Evolutionary conservation across 306 rosid genomes (phyloP).

Genomic region (Dalbergia cochinchinensis): DNA sequence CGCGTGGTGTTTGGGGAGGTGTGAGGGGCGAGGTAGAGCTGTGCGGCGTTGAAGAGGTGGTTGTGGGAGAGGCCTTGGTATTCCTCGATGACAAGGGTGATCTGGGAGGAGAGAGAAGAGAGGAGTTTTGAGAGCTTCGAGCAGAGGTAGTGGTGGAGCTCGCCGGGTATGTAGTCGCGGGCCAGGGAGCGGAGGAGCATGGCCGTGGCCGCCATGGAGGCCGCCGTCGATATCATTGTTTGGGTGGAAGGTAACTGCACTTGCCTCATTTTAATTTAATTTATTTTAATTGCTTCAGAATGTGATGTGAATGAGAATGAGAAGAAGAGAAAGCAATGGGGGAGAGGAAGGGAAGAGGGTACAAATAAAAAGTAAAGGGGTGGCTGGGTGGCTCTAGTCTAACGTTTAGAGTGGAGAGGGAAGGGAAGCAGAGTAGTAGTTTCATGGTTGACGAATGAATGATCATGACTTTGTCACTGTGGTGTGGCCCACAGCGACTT

Average conservation of each 20-base stretch:
- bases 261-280: neutral
- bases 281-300: too few species aligned
- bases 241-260: conserved; percentile 47
- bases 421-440: too few species aligned
- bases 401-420: too few species aligned
- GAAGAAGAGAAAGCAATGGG: neutral
- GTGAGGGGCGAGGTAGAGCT: conserved; percentile 46
- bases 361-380: too few species aligned
- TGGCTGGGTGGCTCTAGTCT: too few species aligned
- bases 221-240: conserved; percentile 45
- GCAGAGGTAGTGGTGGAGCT: conserved; percentile 36
- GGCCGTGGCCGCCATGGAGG: conserved; percentile 48
- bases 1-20: conserved; percentile 31
- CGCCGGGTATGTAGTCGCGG: conserved; percentile 46
- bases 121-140: conserved; percentile 9
- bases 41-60: conserved; percentile 51
- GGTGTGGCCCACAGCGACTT: too few species aligned
- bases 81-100: conserved; percentile 52
- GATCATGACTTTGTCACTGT: too few species aligned
- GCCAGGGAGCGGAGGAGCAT: conserved; percentile 51
- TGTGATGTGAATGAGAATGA: too few species aligned
- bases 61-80: conserved; percentile 44
- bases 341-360: neutral
- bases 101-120: conserved; percentile 38
- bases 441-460: too few species aligned